Evolutionary conservation across 257 asterid genomes (phyloP), one percentile per base, ranked within the genome.

Genomic region (Jacaranda mimosifolia): DNA sequence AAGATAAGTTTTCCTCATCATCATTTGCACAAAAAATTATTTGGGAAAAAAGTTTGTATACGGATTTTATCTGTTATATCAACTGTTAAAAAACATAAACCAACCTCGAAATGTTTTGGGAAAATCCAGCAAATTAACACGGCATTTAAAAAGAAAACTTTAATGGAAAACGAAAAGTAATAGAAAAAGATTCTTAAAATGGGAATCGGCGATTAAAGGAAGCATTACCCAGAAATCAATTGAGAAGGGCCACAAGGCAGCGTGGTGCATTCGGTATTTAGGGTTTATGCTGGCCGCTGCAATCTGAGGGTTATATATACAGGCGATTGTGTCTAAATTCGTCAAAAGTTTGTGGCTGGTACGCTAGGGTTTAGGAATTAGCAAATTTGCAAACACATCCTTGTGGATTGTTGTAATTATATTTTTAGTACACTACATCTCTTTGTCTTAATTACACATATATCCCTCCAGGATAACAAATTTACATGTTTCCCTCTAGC

Each of bases 21-120:
- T 86, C 85, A 81, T 74, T 65, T 84, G 87, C 89, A 80, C n/a
- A 13, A 18, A 69, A 21, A 7, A 59, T 26, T 26, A 26, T 26
- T 26, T 26, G 32, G 32, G 32, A 26, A 26, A 26, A 26, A 26
- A 26, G 32, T 26, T 26, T 26, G 32, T 26, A 26, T 9, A 7
- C 21, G 4, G 11, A 38, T 19, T 8, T 4, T 17, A 42, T 12
- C 17, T n/a, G 60, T 55, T 17, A 17, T 55, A 55, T 55, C 2
- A 53, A 14, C 7, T 4, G 63, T 18, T 9, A 7, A 3, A 3
- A 35, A 8, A 10, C 9, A 9, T 1, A 15, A 15, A 26, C 32
- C 32, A 58, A 13, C 7, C 11, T 3, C 26, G 26, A 21, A 26
- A 26, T 26, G 32, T 19, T 40, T 40, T n/a, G 38, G 17, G 46